Base-by-base conservation (phyloP, 768 basidiomycete species). In the Obba rivulosa region DNA sequence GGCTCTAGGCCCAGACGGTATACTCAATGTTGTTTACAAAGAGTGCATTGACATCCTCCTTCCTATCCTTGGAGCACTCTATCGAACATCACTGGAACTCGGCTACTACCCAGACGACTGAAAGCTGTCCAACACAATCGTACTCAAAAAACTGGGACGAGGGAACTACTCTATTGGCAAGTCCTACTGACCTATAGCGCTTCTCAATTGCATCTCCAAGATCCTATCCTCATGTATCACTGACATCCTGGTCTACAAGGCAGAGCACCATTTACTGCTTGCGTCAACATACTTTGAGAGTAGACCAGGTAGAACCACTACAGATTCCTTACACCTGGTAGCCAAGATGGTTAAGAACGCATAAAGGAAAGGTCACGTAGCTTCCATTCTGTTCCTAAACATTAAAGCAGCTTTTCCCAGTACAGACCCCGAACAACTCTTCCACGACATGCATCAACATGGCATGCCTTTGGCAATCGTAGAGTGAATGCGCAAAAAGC, bases 391-490 rank as follows among this genome's bases (percentile, higher is more conserved):
- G 0, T 58, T 66, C 7, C 45, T 66, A 3, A 60, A 52, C 13
- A 60, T 76, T 24, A 68, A 73, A 39, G 57, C 63, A 1, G 65
- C 68, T 0, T 76, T 59, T 34, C 57, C 57, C 3, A 56, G 50
- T 14, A 50, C 50, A 2, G 34, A 37, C 23, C 47, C 51, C 0
- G 53, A 52, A 9, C 43, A 48, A 2, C 51, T 59, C 16, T 43
- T 53, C 24, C 50, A 59, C 45, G 50, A 54, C 41, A 45, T 59
- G 34, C 45, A 53, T 0, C 21, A 24, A 41, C 24, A 44, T 2
- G 50, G 58, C 8, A 39, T 59, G 10, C 58, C 58, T 14, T 31
- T 42, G 17, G 41, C 55, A 14, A 35, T 54, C 21, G 53, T 57
- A 3, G 41, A 44, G 5, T 62, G 56, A 53, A 31, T 60, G 9